Conservation (phyloP, 2,329 filamentous ascomycete species). For the Calonectria henricotiae region DNA sequence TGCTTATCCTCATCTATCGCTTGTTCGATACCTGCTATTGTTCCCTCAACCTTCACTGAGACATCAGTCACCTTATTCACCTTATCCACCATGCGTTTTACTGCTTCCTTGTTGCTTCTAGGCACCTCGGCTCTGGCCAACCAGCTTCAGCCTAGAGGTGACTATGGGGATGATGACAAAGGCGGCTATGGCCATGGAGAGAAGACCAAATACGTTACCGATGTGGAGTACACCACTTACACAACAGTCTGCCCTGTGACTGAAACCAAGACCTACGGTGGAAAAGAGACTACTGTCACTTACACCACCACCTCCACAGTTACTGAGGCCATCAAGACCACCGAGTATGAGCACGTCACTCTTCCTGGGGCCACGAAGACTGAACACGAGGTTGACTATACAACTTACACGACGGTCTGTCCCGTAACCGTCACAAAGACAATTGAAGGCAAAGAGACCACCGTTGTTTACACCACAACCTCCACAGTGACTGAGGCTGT, state of each 20-base stretch:
- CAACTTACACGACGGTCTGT: slow-evolving; percentile 63
- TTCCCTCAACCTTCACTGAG: slow-evolving; percentile 44
- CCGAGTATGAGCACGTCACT: slow-evolving; percentile 59
- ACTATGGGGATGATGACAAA: slow-evolving; percentile 2
- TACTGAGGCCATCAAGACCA: slow-evolving; percentile 58
- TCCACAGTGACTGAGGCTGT: slow-evolving; percentile 52
- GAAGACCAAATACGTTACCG: slow-evolving; percentile 38
- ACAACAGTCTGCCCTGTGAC: slow-evolving; percentile 65
- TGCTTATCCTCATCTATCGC: slow-evolving; percentile 47
- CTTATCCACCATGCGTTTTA: slow-evolving; percentile 50
- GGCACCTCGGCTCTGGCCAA: slow-evolving; percentile 50
- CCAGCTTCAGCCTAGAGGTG: slow-evolving; percentile 44
- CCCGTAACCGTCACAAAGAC: slow-evolving; percentile 56
- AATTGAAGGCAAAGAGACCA: slow-evolving; percentile 57
- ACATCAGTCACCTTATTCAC: slow-evolving; percentile 35
- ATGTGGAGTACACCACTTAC: slow-evolving; percentile 54
- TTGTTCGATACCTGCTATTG: slow-evolving; percentile 46
- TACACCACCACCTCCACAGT: slow-evolving; percentile 64
- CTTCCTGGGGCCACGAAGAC: slow-evolving; percentile 59
- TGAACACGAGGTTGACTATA: slow-evolving; percentile 57
- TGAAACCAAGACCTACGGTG: slow-evolving; percentile 60
- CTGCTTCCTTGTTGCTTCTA: slow-evolving; percentile 48
- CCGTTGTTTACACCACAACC: slow-evolving; percentile 53
- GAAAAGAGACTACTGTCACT: slow-evolving; percentile 45
- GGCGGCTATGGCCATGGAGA: slow-evolving; percentile 29